phyloP scores from a whole-genome alignment of 805 yeast genomes.

The Spathaspora arborariae region DNA sequence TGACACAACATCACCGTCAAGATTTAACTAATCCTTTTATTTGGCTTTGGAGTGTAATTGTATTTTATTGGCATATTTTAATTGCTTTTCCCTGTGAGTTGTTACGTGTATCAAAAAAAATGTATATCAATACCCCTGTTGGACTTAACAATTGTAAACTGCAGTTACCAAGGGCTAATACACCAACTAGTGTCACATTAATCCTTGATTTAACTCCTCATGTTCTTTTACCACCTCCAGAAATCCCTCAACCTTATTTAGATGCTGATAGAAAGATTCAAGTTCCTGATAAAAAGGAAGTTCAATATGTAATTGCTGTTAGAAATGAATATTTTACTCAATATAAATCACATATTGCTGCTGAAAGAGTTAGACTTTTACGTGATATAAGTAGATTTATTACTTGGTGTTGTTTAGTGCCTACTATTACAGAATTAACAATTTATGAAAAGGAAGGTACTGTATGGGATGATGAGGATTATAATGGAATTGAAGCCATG shows the following conservation, averaged over 20 bases:
- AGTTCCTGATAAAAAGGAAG: constrained; percentile 34
- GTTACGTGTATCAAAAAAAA: not conserved
- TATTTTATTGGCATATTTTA: not conserved
- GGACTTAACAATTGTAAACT: constrained; percentile 7
- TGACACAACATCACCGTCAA: constrained; percentile 6
- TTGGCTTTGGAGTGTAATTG: not conserved
- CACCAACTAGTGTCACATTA: constrained; percentile 29
- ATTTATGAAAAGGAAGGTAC: constrained; percentile 21
- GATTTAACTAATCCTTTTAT: constrained; percentile 5
- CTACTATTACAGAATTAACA: constrained; percentile 14
- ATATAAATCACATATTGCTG: constrained; percentile 36
- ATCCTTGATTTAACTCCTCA: constrained; percentile 26
- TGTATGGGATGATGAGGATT: constrained; percentile 16
- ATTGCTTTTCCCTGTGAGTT: not conserved
- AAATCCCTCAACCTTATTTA: constrained; percentile 41
- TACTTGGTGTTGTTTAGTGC: constrained; percentile 24
- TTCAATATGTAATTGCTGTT: constrained; percentile 22
- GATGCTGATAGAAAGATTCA: constrained; percentile 37
- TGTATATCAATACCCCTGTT: constrained; percentile 4
- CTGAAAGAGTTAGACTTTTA: constrained; percentile 37
- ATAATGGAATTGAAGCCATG: constrained; percentile 10
- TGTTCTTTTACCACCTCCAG: constrained; percentile 37
- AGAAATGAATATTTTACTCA: constrained; percentile 39
- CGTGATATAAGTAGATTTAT: constrained; percentile 31
- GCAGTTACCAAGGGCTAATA: constrained; percentile 8